These are phyloP conservation scores for Primulina tabacum DNA, from an alignment of 257 asterid genomes.

Conservation along the genomic window DNA sequence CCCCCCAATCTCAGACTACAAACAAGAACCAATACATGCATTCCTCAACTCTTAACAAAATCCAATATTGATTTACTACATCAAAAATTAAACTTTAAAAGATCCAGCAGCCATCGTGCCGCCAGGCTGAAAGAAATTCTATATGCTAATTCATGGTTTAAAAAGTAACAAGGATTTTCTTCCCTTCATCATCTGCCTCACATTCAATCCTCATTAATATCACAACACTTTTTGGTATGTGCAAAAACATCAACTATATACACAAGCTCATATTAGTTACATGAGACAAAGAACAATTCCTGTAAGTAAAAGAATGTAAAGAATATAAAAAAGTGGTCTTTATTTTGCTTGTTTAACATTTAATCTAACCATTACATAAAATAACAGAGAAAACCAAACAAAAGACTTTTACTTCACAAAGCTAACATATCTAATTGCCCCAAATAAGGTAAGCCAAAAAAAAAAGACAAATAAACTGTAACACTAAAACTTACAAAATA, in stretches of 20 bases:
- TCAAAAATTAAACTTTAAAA: neutral
- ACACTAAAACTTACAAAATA: neutral
- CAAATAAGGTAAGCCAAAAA: neutral
- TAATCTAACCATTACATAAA: neutral
- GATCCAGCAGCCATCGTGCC: neutral
- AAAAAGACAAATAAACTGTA: neutral
- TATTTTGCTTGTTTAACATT: neutral
- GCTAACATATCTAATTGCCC: slow-evolving; percentile 3
- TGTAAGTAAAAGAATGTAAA: neutral
- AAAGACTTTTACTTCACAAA: neutral
- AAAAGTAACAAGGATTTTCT: neutral
- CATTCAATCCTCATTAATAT: neutral
- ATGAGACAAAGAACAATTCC: slow-evolving; percentile 9
- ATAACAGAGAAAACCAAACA: neutral
- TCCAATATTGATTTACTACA: neutral
- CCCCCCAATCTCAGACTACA: neutral
- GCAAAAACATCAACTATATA: neutral
- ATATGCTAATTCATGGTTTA: neutral
- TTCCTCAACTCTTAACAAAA: slow-evolving; percentile 11
- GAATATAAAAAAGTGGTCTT: neutral
- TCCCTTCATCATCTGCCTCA: neutral
- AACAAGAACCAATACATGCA: neutral
- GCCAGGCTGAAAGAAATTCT: neutral
- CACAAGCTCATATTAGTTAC: neutral
- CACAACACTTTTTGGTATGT: neutral